Evolutionary conservation across 306 rosid species (phyloP), one percentile per base, ranked within the genome.

Genomic region (Pyrus communis): DNA sequence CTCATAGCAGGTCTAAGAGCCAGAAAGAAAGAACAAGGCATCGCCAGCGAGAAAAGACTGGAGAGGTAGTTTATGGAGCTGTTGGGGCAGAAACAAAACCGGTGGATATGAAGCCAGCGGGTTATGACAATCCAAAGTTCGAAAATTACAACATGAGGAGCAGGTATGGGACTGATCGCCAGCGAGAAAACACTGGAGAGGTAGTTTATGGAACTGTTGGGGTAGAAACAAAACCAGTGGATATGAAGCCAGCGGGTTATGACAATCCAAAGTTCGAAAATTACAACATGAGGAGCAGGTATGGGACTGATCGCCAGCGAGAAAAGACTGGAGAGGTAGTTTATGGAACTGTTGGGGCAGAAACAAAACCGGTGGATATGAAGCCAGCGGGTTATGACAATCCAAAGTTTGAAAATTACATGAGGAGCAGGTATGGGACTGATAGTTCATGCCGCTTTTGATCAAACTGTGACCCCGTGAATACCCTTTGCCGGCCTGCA

Each of bases 1-100:
- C 92, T 6, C 73, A 84, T 66, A 67, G 66, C 74, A 87, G 90
- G 86, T 85, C 96, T 13, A 95, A 95, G 87, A 88, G 92, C 85
- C 93, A 84, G 74, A 95, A 95, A 67, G 97, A 95, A 73, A 87
- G 97, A 82, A 71, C 96, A 4, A 88, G 90, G 83, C 97, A 92
- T 73, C 85, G 97, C 40, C 93, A 85, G 33, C 87, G 97, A 21
- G 97, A 92, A 61, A 92, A 92, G 87, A 92, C 90, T 46, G 96
- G 92, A 69, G 93, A 90, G 82, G 89, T 78, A 22, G 82, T 40
- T 79, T 85, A 52, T 27, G 90, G 89, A 18, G 15, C 21, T 2
- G 87, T 62, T 55, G 88, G 88, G 69, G 51, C 86, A 2, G 95
- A 89, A 82, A 75, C 83, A 58, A 93, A 85, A 75, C 83, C 86